A percentile compares a stretch with the other conserved stretches of the same genome.
Conservation (phyloP, 2,329 filamentous ascomycete species). For the Paramyrothecium roridum region DNA sequence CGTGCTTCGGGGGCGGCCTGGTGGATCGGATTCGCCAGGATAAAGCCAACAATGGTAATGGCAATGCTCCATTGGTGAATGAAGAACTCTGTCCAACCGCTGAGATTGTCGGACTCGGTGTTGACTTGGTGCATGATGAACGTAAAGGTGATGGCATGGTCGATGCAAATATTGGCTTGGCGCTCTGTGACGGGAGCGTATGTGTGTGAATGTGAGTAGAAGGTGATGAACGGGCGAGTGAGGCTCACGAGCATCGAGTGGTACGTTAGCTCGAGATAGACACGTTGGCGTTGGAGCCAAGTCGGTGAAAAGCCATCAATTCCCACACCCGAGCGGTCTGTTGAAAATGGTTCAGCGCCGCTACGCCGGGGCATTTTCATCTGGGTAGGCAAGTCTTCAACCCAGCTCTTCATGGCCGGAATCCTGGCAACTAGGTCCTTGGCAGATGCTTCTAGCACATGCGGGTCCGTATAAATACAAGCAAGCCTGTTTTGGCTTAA, state of each 20-base stretch:
- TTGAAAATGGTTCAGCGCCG: conserved; percentile 27
- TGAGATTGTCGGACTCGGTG: conserved; percentile 15
- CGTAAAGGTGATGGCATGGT: conserved; percentile 18
- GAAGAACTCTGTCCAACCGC: conserved; percentile 23
- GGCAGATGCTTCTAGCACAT: conserved; percentile 13
- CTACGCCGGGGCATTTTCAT: conserved; percentile 30
- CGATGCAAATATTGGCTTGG: conserved; percentile 11
- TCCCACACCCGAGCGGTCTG: conserved; percentile 21
- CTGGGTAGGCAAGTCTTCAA: conserved; percentile 25
- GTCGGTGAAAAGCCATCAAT: conserved; percentile 26
- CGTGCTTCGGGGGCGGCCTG: conserved; percentile 13
- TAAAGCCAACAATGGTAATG: conserved; percentile 28
- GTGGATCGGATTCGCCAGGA: conserved; percentile 24
- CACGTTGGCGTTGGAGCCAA: conserved; percentile 36
- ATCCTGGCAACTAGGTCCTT: conserved; percentile 15
- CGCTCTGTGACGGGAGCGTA: conserved; percentile 12
- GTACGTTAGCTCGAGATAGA: conserved; percentile 38
- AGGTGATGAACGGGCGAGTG: conserved; percentile 36
- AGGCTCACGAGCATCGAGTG: conserved; percentile 33
- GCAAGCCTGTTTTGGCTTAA: background rate
- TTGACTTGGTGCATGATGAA: conserved; percentile 17
- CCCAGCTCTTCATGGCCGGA: conserved; percentile 25
- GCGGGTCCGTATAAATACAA: conserved; percentile 11
- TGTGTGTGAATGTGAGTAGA: conserved; percentile 12
- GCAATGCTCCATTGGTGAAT: conserved; percentile 22